Evolutionary conservation across 176 grass and related monocot genomes (phyloP), one percentile per base, ranked within the genome.

Genomic region (Alopecurus myosuroides): DNA sequence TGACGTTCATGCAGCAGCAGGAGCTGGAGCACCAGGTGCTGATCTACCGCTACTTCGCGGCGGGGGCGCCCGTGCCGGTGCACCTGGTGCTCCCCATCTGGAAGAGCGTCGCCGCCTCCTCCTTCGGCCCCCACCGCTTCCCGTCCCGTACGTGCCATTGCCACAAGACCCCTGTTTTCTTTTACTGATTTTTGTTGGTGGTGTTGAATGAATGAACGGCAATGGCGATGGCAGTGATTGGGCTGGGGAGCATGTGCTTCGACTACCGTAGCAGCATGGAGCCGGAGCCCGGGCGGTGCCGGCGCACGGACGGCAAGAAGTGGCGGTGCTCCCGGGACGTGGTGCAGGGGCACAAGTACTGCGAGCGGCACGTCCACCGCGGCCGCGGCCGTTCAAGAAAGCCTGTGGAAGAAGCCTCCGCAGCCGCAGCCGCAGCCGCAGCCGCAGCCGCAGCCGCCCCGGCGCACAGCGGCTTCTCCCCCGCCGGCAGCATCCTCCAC

Each of bases 351-450:
- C 97, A 98, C 89, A 98, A 98, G 93, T 98, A 98, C 89, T 98
- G 97, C 86, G 97, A 98, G 88, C 91, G 97, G 0, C 97, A 98
- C 86, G 89, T 98, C 82, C 97, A 98, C 88, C 91, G 97, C 18
- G 97, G 97, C 69, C 97, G 97, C 78, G 89, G 93, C 84, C 97
- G 97, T 94, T 94, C 97, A 94, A 98, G 97, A 96, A 98, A 98
- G 91, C 89, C 97, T 88, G 91, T 96, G 97, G 97, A 98, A 92
- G 78, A 56, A 92, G 70, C 81, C 72, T 23, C 85, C 49, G 44
- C 81, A 12, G 71, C 37, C 33, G 30, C 26, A 6, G 18, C 51
- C 23, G 29, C 67, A n/a, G n/a, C n/a, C n/a, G n/a, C n/a, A n/a
- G n/a, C 85, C 49, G 44, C 81, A 12, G 71, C 37, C 33, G 30